phyloP scores from a whole-genome alignment of 345 rosid species.

The Aegle marmelos region DNA sequence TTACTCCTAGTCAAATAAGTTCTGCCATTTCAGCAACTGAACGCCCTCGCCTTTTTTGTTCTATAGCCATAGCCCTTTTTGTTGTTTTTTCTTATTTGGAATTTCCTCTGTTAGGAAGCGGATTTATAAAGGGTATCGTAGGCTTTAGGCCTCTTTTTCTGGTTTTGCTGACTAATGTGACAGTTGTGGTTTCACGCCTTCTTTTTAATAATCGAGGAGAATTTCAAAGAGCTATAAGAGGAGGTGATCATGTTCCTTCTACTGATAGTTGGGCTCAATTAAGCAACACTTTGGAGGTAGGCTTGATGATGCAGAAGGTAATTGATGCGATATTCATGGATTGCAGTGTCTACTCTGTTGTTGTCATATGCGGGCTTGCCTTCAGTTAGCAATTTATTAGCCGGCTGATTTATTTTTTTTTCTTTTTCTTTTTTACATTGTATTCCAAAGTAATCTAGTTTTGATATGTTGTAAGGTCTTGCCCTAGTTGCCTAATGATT shows the following conservation, averaged over 20 bases:
- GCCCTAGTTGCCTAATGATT: neutral
- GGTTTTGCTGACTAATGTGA: constrained; percentile 56
- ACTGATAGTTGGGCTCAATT: constrained; percentile 53
- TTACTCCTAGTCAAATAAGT: constrained; percentile 49
- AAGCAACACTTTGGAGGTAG: constrained; percentile 60
- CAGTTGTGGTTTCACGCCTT: constrained; percentile 46
- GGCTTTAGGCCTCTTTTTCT: constrained; percentile 70
- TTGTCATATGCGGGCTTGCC: constrained; percentile 55
- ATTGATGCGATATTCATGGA: constrained; percentile 68
- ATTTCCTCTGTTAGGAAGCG: constrained; percentile 51
- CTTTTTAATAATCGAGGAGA: constrained; percentile 31
- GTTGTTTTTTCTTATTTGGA: constrained; percentile 52
- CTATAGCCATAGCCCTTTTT: constrained; percentile 43
- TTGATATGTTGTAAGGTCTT: neutral
- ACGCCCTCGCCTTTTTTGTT: constrained; percentile 41
- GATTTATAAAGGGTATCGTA: constrained; percentile 30
- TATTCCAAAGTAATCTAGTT: neutral
- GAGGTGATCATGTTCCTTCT: constrained; percentile 27
- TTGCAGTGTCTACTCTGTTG: constrained; percentile 57
- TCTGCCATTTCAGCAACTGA: constrained; percentile 56
- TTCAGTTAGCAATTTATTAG: constrained; percentile 26
- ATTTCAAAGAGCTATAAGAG: constrained; percentile 15
- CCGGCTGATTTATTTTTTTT: neutral
- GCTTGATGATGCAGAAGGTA: constrained; percentile 54
- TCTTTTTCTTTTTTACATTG: neutral